Base-by-base conservation (phyloP, 805 yeast genomes). In the Komagataella populi region DNA sequence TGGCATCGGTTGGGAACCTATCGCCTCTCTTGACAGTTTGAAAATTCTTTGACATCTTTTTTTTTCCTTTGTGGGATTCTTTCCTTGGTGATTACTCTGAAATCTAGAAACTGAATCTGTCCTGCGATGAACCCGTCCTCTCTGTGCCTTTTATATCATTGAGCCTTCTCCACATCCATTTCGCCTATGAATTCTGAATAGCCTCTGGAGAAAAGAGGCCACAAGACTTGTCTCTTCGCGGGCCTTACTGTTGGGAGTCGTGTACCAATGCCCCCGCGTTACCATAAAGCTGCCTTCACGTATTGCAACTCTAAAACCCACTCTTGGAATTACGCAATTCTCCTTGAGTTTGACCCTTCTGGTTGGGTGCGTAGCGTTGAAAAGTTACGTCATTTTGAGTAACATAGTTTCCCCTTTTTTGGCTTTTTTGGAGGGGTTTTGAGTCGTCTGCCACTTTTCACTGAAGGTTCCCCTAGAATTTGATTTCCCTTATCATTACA, bases 1-100 rank as follows among this genome's bases (percentile, higher is more conserved):
- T 53, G 44, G 62, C 58, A 49, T 58, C 59, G 10, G 67, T 63
- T 48, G 76, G 74, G 57, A 70, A 70, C 43, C 55, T 55, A 50
- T 60, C 67, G 16, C 63, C 64, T 58, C 58, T 60, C 44, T 60
- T 58, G 46, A 60, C 57, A 43, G 49, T 47, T 17, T 47, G 49
- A 30, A 30, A 30, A 8, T 30, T 30, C 14, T 14, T 30, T 30
- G 39, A 30, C 39, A 30, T 30, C 39, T 30, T 30, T 30, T 30
- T 30, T 30, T 30, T 30, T 10, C 2, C 39, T 30, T 30, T 12
- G 39, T 10, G 39, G 39, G 39, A 30, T 30, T 30, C 39, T n/a
- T 30, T 30, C 39, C 10, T 30, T 12, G 10, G 39, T 10, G 39
- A 30, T 30, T 8, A 30, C 39, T 30, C 39, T 30, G 39, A 30